These are phyloP conservation scores for Termitomyces sp. DNA, from an alignment of 768 basidiomycete genomes.

Conservation along the genomic window DNA sequence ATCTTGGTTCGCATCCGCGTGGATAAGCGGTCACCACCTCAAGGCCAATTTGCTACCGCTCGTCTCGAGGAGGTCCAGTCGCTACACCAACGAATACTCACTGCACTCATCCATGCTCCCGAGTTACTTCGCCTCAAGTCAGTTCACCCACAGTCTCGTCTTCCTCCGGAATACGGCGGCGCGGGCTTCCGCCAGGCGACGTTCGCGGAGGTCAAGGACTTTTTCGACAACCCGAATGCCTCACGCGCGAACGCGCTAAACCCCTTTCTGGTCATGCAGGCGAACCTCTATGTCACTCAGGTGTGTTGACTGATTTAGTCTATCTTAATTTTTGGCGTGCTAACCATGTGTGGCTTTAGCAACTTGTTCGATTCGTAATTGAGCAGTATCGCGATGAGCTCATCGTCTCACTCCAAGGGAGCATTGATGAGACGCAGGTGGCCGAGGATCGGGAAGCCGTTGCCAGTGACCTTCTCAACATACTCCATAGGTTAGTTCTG, in stretches of 20 bases:
- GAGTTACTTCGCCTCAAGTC: conserved; percentile 72
- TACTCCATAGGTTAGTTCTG: conserved; percentile 67
- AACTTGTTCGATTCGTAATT: conserved; percentile 90
- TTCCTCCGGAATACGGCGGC: conserved; percentile 62
- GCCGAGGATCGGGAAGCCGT: conserved; percentile 81
- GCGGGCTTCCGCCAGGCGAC: conserved; percentile 80
- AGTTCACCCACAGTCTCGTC: conserved; percentile 43
- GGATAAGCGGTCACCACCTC: conserved; percentile 83
- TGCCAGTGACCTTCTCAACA: conserved; percentile 82
- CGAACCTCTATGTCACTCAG: conserved; percentile 91
- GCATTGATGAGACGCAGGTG: conserved; percentile 59
- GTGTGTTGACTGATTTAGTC: conserved; percentile 34
- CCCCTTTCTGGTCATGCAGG: conserved; percentile 89
- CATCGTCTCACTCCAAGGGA: conserved; percentile 62
- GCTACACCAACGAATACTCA: conserved; percentile 72
- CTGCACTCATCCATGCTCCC: conserved; percentile 74
- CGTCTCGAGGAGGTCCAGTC: conserved; percentile 83
- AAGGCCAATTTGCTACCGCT: conserved; percentile 82
- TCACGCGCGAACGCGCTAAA: conserved; percentile 84
- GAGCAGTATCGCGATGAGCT: conserved; percentile 92
- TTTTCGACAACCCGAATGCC: conserved; percentile 90
- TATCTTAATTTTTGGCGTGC: neutral
- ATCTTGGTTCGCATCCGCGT: conserved; percentile 85
- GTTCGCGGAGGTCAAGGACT: conserved; percentile 85
- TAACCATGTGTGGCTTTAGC: conserved; percentile 42